These are phyloP conservation scores for Nyctanthes arbortristis DNA, from an alignment of 257 asterid genomes.

Conservation along the genomic window DNA sequence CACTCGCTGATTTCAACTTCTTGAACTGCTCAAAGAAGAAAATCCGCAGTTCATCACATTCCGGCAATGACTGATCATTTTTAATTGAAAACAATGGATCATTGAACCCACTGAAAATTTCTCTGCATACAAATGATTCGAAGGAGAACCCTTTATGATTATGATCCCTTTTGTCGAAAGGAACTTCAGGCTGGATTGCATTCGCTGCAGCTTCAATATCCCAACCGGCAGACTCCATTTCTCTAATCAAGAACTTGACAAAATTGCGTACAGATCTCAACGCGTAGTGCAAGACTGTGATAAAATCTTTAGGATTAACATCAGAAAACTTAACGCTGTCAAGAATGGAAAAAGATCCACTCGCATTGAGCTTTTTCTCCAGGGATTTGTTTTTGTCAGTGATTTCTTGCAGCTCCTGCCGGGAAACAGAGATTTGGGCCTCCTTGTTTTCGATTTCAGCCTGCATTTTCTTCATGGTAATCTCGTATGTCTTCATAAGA, in stretches of 20 bases:
- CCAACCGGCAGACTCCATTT: conserved; percentile 87
- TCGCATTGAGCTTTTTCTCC: conserved; percentile 68
- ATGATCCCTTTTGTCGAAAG: conserved; percentile 53
- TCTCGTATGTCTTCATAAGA: conserved; percentile 87
- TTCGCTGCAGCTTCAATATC: conserved; percentile 77
- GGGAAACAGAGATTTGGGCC: conserved; percentile 29
- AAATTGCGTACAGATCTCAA: conserved; percentile 70
- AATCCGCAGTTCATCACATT: conserved; percentile 33
- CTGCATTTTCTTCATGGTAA: conserved; percentile 95
- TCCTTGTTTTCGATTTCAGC: conserved; percentile 63
- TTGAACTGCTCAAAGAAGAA: conserved; percentile 65
- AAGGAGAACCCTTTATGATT: conserved; percentile 67
- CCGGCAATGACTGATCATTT: conserved; percentile 28
- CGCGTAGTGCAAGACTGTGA: conserved; percentile 59
- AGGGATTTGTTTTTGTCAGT: conserved; percentile 44
- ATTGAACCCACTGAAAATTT: conserved; percentile 62
- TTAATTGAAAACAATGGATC: conserved; percentile 34
- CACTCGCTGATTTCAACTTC: conserved; percentile 49
- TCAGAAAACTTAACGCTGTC: conserved; percentile 59
- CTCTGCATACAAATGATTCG: conserved; percentile 83
- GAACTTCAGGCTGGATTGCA: conserved; percentile 50
- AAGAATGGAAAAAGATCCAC: conserved; percentile 77
- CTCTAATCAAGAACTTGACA: conserved; percentile 62
- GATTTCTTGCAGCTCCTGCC: conserved; percentile 29
- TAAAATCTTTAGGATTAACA: conserved; percentile 55